A percentile compares a stretch with the other conserved stretches of the same genome.
These are phyloP conservation scores for Rhododendron griersonianum DNA, from an alignment of 148 eudicot genomes.

Conservation along the genomic window DNA sequence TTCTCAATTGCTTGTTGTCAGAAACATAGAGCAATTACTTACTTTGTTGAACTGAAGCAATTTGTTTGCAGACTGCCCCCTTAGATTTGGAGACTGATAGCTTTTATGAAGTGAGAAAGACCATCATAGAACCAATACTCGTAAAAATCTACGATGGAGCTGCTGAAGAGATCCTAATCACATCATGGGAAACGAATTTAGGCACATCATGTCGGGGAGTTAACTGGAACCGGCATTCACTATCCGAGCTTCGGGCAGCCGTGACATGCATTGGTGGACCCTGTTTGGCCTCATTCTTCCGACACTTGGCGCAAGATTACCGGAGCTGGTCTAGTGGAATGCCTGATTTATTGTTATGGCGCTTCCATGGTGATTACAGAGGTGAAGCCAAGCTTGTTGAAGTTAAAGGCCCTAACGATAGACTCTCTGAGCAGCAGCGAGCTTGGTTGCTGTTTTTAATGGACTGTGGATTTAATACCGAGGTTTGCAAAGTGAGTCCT, in stretches of 20 bases:
- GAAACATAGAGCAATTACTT: too few species aligned
- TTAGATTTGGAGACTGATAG: slow-evolving; percentile 73
- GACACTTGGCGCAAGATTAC: slow-evolving; percentile 83
- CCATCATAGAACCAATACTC: slow-evolving; percentile 54
- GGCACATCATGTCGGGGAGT: slow-evolving; percentile 88
- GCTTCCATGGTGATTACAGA: slow-evolving; percentile 59
- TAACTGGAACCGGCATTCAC: slow-evolving; percentile 72
- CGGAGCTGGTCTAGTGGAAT: slow-evolving; percentile 92
- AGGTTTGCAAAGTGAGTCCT: slow-evolving; percentile 82
- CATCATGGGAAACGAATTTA: slow-evolving; percentile 68
- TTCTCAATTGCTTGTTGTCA: neutral
- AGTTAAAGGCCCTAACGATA: slow-evolving; percentile 89
- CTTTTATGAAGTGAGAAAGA: slow-evolving; percentile 57
- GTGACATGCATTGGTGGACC: slow-evolving; percentile 80
- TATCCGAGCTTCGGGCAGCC: slow-evolving; percentile 73
- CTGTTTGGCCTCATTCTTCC: slow-evolving; percentile 62
- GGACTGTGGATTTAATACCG: slow-evolving; percentile 74
- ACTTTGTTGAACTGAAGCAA: neutral
- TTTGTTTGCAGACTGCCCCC: slow-evolving; percentile 66
- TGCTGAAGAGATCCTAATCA: slow-evolving; percentile 76
- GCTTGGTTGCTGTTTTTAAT: slow-evolving; percentile 85
- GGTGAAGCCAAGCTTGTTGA: slow-evolving; percentile 98
- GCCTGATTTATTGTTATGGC: slow-evolving; percentile 93
- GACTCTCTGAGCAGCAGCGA: slow-evolving; percentile 93
- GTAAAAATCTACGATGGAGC: slow-evolving; percentile 58